A percentile compares a stretch with the other conserved stretches of the same genome.
Conservation (phyloP, 2,329 filamentous ascomycete species). For the Trichoderma semiorbis region DNA sequence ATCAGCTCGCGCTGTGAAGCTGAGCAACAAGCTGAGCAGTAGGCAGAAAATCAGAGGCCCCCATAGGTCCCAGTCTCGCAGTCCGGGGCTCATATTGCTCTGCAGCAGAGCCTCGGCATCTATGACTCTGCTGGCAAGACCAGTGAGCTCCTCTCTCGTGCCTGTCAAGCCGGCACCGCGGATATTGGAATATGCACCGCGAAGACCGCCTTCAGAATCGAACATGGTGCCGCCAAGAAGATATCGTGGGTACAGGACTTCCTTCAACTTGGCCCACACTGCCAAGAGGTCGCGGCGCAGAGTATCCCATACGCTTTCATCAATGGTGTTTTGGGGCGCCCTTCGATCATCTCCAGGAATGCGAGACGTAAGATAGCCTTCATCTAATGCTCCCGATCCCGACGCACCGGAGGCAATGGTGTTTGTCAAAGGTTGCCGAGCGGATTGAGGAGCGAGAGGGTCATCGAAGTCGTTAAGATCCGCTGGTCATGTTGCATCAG, state of each 20-base stretch:
- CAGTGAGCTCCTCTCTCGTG: constrained; percentile 59
- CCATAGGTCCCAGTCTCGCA: constrained; percentile 98
- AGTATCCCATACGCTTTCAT: constrained; percentile 97
- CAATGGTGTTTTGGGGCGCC: constrained; percentile 88
- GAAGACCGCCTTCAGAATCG: constrained; percentile 50
- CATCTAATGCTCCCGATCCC: constrained; percentile 56
- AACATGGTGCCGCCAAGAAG: constrained; percentile 71
- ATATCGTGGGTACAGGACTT: constrained; percentile 95
- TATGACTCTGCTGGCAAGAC: constrained; percentile 59
- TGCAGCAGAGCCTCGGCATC: constrained; percentile 61
- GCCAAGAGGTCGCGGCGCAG: constrained; percentile 85
- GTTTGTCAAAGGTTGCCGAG: constrained; percentile 77
- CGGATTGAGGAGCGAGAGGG: constrained; percentile 65
- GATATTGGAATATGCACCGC: constrained; percentile 60
- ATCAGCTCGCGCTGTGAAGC: constrained; percentile 71
- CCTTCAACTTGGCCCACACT: constrained; percentile 97
- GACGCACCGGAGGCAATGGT: constrained; percentile 68
- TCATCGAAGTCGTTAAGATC: constrained; percentile 93
- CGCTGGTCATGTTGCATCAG: constrained; percentile 46
- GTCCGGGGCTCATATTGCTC: constrained; percentile 78
- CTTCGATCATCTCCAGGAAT: constrained; percentile 91
- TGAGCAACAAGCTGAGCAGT: constrained; percentile 80
- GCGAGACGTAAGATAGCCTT: constrained; percentile 80
- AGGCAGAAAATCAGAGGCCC: constrained; percentile 93
- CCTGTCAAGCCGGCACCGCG: constrained; percentile 56